Percentiles rank a stretch among this genome's conserved stretches.
phyloP scores from a whole-genome alignment of 139 green algal species.

The Coccomyxa sp. region DNA sequence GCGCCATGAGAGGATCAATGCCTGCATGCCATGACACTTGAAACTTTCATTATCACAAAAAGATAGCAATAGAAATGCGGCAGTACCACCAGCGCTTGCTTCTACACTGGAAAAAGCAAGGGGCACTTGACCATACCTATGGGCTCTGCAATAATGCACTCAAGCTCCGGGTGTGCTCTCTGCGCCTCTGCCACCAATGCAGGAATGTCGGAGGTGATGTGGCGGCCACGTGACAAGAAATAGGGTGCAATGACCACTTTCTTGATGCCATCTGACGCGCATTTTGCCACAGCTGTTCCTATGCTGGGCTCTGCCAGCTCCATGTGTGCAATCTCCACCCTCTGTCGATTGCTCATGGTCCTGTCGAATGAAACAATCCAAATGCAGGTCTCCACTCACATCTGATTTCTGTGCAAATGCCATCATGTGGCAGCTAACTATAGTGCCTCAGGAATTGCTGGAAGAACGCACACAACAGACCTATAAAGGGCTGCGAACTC shows the following conservation, averaged over 20 bases:
- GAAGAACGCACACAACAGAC: conserved; percentile 3
- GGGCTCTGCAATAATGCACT: conserved; percentile 65
- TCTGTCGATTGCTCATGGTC: conserved; percentile 24
- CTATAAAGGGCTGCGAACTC: conserved; percentile 75
- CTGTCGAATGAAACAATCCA: conserved; percentile 4
- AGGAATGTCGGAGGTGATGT: conserved; percentile 85
- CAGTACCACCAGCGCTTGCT: background rate
- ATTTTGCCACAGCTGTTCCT: conserved; percentile 58
- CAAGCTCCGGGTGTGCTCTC: conserved; percentile 40
- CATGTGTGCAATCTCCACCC: conserved; percentile 85
- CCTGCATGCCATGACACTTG: conserved; percentile 28
- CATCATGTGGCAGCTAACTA: background rate
- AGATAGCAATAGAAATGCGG: background rate
- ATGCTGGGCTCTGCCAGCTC: conserved; percentile 82
- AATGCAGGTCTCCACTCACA: background rate
- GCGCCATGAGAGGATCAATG: conserved; percentile 64
- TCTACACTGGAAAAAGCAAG: background rate
- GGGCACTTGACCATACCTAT: conserved; percentile 48
- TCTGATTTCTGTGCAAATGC: conserved; percentile 1
- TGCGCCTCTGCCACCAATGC: conserved; percentile 61
- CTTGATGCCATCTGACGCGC: conserved; percentile 33
- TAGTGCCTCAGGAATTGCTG: background rate
- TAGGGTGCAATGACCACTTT: conserved; percentile 79
- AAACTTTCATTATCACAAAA: background rate
- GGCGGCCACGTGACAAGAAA: conserved; percentile 77